Percentiles rank a stretch among this genome's conserved stretches.
Conservation (phyloP, 495 filamentous ascomycete species). For the Hypoxylon intermedium region DNA sequence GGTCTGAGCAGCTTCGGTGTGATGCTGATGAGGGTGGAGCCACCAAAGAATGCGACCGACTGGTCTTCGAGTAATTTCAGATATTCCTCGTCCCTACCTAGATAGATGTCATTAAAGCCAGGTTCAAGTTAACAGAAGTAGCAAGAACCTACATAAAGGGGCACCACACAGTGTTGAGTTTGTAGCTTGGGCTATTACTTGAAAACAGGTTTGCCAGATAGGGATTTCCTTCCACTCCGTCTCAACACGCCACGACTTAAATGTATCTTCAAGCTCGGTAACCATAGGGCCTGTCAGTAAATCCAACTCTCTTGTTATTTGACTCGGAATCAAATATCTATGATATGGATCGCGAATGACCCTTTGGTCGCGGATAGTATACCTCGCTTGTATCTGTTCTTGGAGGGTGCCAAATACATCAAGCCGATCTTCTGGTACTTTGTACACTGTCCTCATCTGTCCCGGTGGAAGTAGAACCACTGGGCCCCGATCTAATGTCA, state of each 20-base stretch:
- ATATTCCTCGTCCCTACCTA: background rate
- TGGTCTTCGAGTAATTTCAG: background rate
- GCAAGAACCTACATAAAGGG: background rate
- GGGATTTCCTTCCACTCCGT: background rate
- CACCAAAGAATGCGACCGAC: background rate
- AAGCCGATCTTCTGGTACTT: conserved; percentile 15
- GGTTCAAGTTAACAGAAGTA: background rate
- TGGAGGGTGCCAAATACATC: conserved; percentile 20
- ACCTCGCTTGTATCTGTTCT: conserved; percentile 9
- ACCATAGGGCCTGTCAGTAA: background rate
- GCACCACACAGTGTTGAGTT: background rate
- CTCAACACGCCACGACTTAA: background rate
- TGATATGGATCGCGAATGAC: conserved; percentile 9
- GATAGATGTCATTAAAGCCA: background rate
- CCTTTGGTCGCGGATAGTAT: conserved; percentile 6
- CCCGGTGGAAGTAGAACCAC: conserved; percentile 6
- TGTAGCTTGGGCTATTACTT: background rate
- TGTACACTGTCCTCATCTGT: conserved; percentile 13
- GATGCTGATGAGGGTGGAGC: background rate
- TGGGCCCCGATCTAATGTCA: conserved; percentile 8
- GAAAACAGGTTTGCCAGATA: background rate
- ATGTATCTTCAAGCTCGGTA: background rate
- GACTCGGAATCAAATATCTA: background rate
- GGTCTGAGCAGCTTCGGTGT: background rate
- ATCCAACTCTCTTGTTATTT: background rate